Percentiles rank a stretch among this genome's conserved stretches.
Conservation (phyloP, 345 rosid species). For the Euphorbia peplus region DNA sequence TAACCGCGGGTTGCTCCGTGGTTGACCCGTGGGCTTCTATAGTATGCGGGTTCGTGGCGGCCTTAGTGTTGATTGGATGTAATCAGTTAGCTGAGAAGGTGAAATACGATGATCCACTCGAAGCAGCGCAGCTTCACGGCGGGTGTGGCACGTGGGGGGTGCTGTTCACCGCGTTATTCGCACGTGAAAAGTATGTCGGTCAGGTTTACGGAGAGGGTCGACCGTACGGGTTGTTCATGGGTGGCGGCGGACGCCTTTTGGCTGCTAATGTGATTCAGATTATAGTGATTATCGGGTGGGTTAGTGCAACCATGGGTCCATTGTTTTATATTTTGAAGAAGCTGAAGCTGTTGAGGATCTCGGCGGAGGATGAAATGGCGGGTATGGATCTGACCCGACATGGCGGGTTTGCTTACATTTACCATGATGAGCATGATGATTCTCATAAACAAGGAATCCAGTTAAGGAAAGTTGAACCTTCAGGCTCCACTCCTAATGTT, state of each 20-base stretch:
- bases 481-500: slow-evolving; percentile 30
- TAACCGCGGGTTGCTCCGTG: slow-evolving; percentile 78
- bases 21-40: slow-evolving; percentile 96
- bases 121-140: slow-evolving; percentile 87
- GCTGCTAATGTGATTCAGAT: slow-evolving; percentile 79
- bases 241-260: slow-evolving; percentile 77
- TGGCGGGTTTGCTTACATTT: slow-evolving; percentile 82
- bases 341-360: slow-evolving; percentile 63
- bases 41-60: slow-evolving; percentile 76
- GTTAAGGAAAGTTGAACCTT: slow-evolving; percentile 38
- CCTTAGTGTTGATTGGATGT: slow-evolving; percentile 65
- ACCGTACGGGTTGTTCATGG: slow-evolving; percentile 74
- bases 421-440: slow-evolving; percentile 59
- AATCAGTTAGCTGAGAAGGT: slow-evolving; percentile 64
- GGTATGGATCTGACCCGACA: slow-evolving; percentile 89
- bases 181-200: slow-evolving; percentile 44
- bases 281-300: slow-evolving; percentile 70
- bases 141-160: slow-evolving; percentile 95
- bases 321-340: slow-evolving; percentile 54
- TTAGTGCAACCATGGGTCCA: slow-evolving; percentile 81
- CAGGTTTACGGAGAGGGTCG: slow-evolving; percentile 48
- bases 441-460: slow-evolving; percentile 28
- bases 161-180: slow-evolving; percentile 78
- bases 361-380: slow-evolving; percentile 66
- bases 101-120: slow-evolving; percentile 66